phyloP scores from a whole-genome alignment of 1,284 basidiomycete genomes.

The Fomes fomentarius region DNA sequence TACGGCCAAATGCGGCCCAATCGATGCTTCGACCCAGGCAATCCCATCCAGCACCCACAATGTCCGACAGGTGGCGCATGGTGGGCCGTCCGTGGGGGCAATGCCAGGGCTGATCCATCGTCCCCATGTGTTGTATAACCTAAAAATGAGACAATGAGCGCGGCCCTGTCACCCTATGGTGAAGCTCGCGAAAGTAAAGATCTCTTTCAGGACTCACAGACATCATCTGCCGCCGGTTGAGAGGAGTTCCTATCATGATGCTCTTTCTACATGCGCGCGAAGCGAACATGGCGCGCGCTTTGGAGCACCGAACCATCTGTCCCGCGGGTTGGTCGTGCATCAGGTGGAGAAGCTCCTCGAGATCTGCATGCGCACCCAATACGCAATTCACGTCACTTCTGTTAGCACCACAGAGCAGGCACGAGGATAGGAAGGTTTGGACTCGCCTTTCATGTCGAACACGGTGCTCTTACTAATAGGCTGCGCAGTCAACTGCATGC shows the following conservation, averaged over 20 bases:
- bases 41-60: slow-evolving; percentile 28
- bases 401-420: slow-evolving; percentile 13
- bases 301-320: slow-evolving; percentile 87
- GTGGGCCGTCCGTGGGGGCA: slow-evolving; percentile 97
- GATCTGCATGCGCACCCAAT: slow-evolving; percentile 73
- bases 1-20: slow-evolving; percentile 22
- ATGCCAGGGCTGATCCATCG: slow-evolving; percentile 97
- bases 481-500: slow-evolving; percentile 79
- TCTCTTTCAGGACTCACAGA: slow-evolving; percentile 66
- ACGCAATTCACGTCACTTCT: too few relatives aligned
- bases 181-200: not conserved
- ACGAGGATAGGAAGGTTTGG: slow-evolving; percentile 9
- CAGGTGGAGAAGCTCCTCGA: slow-evolving; percentile 92
- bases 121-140: slow-evolving; percentile 96
- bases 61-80: slow-evolving; percentile 82
- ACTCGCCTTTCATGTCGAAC: slow-evolving; percentile 72
- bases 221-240: slow-evolving; percentile 81
- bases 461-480: slow-evolving; percentile 90
- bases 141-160: not conserved
- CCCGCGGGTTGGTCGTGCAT: slow-evolving; percentile 79
- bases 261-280: slow-evolving; percentile 95
- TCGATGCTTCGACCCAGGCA: slow-evolving; percentile 13
- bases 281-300: slow-evolving; percentile 96
- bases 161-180: not conserved
- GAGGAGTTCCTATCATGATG: slow-evolving; percentile 92